A percentile compares a stretch with the other conserved stretches of the same genome.
These are phyloP conservation scores for Beauveria caledonica DNA, from an alignment of 2,329 filamentous ascomycete genomes.

Conservation along the genomic window DNA sequence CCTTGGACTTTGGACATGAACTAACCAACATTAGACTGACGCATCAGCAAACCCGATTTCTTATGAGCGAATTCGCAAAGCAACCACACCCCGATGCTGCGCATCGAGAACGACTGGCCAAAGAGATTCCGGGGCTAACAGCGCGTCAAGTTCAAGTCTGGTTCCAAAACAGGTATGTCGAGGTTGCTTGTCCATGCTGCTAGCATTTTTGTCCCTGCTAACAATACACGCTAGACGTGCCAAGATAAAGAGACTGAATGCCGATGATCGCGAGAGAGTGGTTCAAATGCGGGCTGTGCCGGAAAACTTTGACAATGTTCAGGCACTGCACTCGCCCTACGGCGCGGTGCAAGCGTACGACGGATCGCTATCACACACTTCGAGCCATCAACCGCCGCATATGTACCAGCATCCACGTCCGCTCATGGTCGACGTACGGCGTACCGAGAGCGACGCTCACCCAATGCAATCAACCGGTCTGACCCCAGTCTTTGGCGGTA, in stretches of 20 bases:
- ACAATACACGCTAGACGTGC: conserved; percentile 42
- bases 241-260: conserved; percentile 63
- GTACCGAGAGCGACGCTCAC: conserved; percentile 49
- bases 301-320: conserved; percentile 62
- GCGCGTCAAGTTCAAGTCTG: conserved; percentile 93
- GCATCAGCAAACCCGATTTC: conserved; percentile 91
- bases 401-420: conserved; percentile 56
- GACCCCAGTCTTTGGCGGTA: conserved; percentile 57
- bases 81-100: conserved; percentile 91
- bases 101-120: conserved; percentile 76
- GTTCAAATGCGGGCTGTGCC: conserved; percentile 65
- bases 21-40: conserved; percentile 55
- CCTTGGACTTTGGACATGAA: neutral
- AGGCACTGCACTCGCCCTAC: conserved; percentile 60
- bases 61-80: conserved; percentile 95
- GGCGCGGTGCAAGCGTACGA: conserved; percentile 50
- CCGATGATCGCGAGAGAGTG: conserved; percentile 63
- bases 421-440: conserved; percentile 60
- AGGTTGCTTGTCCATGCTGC: neutral
- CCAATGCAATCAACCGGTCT: conserved; percentile 60
- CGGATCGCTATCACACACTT: conserved; percentile 36
- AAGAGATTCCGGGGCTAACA: conserved; percentile 85
- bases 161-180: conserved; percentile 87
- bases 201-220: conserved; percentile 3
- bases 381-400: conserved; percentile 23